Evolutionary conservation across 2,329 filamentous ascomycete genomes (phyloP).

Genomic region (Fusarium sp.): DNA sequence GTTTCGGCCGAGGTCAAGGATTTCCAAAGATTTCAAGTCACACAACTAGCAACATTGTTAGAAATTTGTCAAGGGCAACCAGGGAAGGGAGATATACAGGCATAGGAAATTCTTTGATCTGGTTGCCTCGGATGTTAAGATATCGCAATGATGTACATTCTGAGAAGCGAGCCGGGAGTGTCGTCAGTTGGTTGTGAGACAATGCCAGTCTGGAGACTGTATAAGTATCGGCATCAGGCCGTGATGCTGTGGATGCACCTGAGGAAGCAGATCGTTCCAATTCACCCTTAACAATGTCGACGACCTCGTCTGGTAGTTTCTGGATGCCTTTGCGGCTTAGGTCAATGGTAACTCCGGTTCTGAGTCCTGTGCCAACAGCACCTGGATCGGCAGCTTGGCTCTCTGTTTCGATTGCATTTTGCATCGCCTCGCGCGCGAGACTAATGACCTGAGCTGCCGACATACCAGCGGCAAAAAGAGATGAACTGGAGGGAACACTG

Average conservation of each 20-base stretch:
- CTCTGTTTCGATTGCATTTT: constrained; percentile 74
- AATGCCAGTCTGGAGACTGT: constrained; percentile 73
- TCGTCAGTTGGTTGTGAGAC: constrained; percentile 81
- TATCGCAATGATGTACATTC: constrained; percentile 85
- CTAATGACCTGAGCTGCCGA: constrained; percentile 74
- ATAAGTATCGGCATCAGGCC: constrained; percentile 34
- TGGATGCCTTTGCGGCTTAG: constrained; percentile 81
- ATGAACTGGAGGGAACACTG: constrained; percentile 61
- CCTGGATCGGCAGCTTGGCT: constrained; percentile 72
- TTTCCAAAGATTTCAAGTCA: constrained; percentile 87
- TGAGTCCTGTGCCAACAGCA: constrained; percentile 70
- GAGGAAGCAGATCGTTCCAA: constrained; percentile 72
- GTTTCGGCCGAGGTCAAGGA: constrained; percentile 92
- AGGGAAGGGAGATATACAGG: constrained; percentile 58
- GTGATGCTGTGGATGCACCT: constrained; percentile 20
- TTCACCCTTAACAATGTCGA: constrained; percentile 80
- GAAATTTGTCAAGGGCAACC: constrained; percentile 22
- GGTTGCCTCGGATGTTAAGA: constrained; percentile 83
- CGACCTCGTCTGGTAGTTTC: constrained; percentile 78
- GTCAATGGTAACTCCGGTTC: constrained; percentile 82
- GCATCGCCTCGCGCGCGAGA: constrained; percentile 76
- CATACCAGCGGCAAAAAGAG: constrained; percentile 65
- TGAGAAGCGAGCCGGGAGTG: constrained; percentile 77
- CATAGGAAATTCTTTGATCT: constrained; percentile 73
- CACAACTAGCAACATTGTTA: constrained; percentile 73